Conservation (phyloP, 1,284 basidiomycete genomes). For the Stygiomarasmius scandens region DNA sequence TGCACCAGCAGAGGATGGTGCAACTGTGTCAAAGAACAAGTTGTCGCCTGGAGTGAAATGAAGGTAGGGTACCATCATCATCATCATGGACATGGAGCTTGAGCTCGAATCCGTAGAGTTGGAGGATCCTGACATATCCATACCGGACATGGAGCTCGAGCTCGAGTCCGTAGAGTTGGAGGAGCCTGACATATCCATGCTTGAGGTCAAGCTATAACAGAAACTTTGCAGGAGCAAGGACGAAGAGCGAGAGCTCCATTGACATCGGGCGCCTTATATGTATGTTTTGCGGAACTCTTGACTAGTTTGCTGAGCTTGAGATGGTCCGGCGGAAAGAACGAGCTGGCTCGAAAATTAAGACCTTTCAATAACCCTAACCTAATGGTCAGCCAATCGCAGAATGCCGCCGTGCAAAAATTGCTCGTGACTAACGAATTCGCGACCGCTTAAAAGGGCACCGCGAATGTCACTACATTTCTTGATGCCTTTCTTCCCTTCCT, state of each 20-base stretch:
- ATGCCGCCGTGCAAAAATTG: neutral
- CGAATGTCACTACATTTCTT: neutral
- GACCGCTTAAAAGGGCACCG: neutral
- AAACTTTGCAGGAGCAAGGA: neutral
- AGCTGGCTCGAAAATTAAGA: neutral
- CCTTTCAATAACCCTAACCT: too few relatives aligned
- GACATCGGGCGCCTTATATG: too few relatives aligned
- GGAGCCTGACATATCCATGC: too few relatives aligned
- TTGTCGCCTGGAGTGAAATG: slow-evolving; percentile 26
- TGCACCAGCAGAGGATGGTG: slow-evolving; percentile 21
- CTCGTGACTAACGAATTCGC: neutral
- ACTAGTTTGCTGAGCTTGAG: too few relatives aligned
- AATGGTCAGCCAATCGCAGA: neutral
- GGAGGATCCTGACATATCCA: neutral
- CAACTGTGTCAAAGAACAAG: slow-evolving; percentile 23
- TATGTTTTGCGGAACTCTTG: too few relatives aligned
- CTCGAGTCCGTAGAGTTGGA: too few relatives aligned
- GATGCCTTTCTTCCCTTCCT: neutral
- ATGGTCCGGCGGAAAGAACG: too few relatives aligned
- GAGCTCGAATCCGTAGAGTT: neutral
- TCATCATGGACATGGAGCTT: neutral
- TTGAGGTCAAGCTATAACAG: too few relatives aligned
- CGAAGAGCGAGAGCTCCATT: too few relatives aligned
- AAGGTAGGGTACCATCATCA: slow-evolving; percentile 28
- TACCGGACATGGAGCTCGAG: neutral